Evolutionary conservation across 2,329 filamentous ascomycete genomes (phyloP), one percentile per base, ranked within the genome.

Genomic region (Paradendryphiella salina): DNA sequence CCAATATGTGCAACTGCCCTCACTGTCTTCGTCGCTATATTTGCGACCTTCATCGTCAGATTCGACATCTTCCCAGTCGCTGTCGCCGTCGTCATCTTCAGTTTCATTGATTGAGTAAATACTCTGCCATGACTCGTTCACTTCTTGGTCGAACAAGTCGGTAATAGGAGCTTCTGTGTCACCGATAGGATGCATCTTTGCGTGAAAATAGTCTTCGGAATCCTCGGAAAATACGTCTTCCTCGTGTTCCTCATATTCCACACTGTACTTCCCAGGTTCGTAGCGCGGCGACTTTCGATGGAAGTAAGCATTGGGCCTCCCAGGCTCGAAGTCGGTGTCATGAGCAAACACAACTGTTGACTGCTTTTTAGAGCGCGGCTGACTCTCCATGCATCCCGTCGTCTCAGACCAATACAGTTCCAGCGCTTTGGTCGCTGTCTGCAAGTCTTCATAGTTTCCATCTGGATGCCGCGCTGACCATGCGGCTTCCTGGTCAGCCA

Each of bases 261-360:
- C 23, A 1, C 58, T 57, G 38, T 67, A 65, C 18, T 63, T 65
- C 9, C 66, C 66, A 13, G 65, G 60, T 23, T 69, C 61, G 29
- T 70, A 70, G n/a, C 67, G 63, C 10, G 58, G 63, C 4, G 63
- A 67, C 35, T 54, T 57, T 34, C 57, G 55, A 41, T 61, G 59
- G 17, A 65, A 70, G 46, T 68, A 69, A 10, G 52, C 52, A 40
- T 57, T 46, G 1, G 62, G 57, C 15, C 67, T 57, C 11, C 66
- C 59, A 1, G 51, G 52, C 13, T 54, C 45, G 18, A 67, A 67
- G 14, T 52, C 49, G 2, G 66, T 70, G 20, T 59, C 58, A 11
- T 59, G 41, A 1, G 52, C 38, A 36, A 70, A 70, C 4, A 20
- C 43, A 2, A 70, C 58, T 7, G 40, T 48, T 8, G 55, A 52